phyloP scores from a whole-genome alignment of 2,329 filamentous ascomycete species.

The Fusarium mundagurra region DNA sequence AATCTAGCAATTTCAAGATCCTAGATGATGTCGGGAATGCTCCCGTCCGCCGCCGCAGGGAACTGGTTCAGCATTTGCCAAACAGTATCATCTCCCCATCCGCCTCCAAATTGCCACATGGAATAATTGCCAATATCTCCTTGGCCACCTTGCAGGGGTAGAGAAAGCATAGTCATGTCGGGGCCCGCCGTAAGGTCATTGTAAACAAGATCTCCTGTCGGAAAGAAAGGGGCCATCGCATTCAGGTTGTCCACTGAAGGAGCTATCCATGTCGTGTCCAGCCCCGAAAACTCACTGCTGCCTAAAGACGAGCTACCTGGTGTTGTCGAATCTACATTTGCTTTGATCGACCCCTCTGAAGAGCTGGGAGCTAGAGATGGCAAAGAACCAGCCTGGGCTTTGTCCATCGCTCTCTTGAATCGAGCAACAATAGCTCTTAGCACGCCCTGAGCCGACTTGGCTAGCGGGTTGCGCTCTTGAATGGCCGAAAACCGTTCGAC shows the following conservation, averaged over 20 bases:
- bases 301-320: conserved; percentile 21
- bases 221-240: conserved; percentile 64
- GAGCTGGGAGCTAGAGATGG: conserved; percentile 5
- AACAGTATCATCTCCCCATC: conserved; percentile 64
- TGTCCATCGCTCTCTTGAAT: conserved; percentile 60
- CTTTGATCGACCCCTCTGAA: not conserved
- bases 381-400: conserved; percentile 26
- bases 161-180: conserved; percentile 39
- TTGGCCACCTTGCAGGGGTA: conserved; percentile 10
- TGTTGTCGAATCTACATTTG: conserved; percentile 26
- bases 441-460: conserved; percentile 64
- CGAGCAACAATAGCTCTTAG: conserved; percentile 64
- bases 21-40: conserved; percentile 4
- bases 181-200: conserved; percentile 62
- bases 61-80: conserved; percentile 66
- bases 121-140: conserved; percentile 20
- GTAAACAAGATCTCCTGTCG: conserved; percentile 66
- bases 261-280: conserved; percentile 50
- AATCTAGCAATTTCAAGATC: not conserved
- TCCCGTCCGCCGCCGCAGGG: conserved; percentile 42
- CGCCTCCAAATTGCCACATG: conserved; percentile 64
- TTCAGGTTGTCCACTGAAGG: conserved; percentile 60
- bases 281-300: conserved; percentile 2
- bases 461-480: conserved; percentile 62
- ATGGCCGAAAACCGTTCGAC: conserved; percentile 68